These are phyloP conservation scores for Colletotrichum plurivorum DNA, from an alignment of 2,329 filamentous ascomycete genomes.

Conservation along the genomic window DNA sequence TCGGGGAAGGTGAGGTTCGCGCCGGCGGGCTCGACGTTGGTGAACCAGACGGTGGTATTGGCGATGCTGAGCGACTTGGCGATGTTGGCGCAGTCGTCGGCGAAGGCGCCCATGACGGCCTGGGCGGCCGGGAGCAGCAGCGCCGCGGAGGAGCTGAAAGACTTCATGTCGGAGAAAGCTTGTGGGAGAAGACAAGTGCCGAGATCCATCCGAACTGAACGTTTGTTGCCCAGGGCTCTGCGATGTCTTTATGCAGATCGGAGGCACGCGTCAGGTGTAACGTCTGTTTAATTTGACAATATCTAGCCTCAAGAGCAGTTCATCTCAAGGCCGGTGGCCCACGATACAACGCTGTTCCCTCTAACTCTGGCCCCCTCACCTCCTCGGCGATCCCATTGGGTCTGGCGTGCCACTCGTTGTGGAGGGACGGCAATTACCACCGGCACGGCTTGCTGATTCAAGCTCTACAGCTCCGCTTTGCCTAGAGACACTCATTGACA, in stretches of 20 bases:
- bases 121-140: conserved; percentile 39
- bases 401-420: neutral
- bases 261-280: neutral
- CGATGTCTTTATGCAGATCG: conserved; percentile 13
- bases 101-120: conserved; percentile 26
- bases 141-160: conserved; percentile 26
- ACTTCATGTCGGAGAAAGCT: conserved; percentile 33
- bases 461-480: neutral
- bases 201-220: conserved; percentile 4
- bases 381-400: conserved; percentile 19
- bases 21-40: conserved; percentile 54
- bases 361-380: neutral
- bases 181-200: conserved; percentile 10
- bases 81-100: conserved; percentile 44
- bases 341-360: conserved; percentile 15
- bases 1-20: conserved; percentile 55
- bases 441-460: conserved; percentile 29
- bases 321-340: conserved; percentile 18
- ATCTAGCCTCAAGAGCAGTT: neutral
- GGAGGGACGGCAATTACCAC: conserved; percentile 28
- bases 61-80: conserved; percentile 44
- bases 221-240: neutral
- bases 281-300: conserved; percentile 3
- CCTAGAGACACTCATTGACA: neutral
- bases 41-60: conserved; percentile 51